phyloP scores from a whole-genome alignment of 2,329 filamentous ascomycete species.

The Alternaria metachromatica region DNA sequence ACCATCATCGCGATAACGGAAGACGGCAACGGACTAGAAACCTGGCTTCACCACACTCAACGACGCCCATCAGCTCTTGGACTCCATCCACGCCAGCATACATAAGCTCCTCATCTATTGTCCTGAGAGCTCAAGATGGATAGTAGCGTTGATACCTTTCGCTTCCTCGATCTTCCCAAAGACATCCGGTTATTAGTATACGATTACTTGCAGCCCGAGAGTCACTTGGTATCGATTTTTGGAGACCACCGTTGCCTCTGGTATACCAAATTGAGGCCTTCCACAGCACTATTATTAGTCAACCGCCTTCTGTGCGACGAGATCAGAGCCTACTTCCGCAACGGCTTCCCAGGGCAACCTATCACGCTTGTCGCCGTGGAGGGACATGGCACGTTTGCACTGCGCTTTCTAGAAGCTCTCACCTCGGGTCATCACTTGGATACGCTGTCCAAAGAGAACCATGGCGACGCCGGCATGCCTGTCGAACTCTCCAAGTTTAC shows the following conservation, averaged over 20 bases:
- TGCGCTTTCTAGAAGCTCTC: neutral
- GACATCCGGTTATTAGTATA: neutral
- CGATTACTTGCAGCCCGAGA: neutral
- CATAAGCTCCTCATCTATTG: neutral
- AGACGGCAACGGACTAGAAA: neutral
- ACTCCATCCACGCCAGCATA: neutral
- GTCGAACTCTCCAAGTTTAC: neutral
- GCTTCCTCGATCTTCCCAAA: neutral
- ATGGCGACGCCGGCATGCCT: neutral
- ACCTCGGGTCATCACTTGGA: neutral
- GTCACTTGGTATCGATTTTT: neutral
- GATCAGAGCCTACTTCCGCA: neutral
- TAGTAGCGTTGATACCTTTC: neutral
- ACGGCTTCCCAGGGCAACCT: neutral
- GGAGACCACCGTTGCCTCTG: neutral
- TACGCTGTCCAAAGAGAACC: neutral
- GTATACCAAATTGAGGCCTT: neutral
- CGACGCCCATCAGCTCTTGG: neutral
- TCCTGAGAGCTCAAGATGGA: neutral
- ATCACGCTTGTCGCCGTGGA: neutral
- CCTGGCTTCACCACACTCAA: neutral
- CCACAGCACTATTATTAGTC: neutral
- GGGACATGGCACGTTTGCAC: neutral
- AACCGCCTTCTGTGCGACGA: neutral
- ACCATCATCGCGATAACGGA: neutral